Evolutionary conservation across 441 rosid genomes (phyloP), one percentile per base, ranked within the genome.

Genomic region (Capsella rubella): DNA sequence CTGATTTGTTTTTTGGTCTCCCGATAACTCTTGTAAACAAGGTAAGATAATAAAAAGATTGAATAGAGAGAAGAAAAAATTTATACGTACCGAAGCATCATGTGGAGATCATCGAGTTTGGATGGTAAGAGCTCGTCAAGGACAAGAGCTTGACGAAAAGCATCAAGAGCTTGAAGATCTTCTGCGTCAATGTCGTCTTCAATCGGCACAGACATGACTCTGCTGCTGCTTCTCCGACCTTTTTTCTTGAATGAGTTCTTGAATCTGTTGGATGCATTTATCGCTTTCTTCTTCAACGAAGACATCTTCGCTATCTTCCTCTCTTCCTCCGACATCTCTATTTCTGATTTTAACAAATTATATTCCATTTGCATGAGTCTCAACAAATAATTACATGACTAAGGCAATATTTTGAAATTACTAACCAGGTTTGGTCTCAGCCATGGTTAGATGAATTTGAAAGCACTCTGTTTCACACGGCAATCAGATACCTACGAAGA

Each of bases 271-370:
- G 94, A 89, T 65, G 94, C 91, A 65, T 12, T 89, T 55, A 89
- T 83, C 6, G 94, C 91, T 76, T 81, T 86, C 88, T 89, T 89
- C 83, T 83, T 89, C 68, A 89, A 16, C 14, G 91, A 84, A 13
- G 85, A 83, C 39, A 85, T 86, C 80, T 81, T 86, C 31, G 61
- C 65, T 60, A 82, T 83, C 81, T 77, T 83, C 85, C 80, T 87
- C 54, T 87, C 91, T 50, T 89, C 91, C 80, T 89, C 91, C 3
- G 83, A 62, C 74, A 18, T 69, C 57, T 86, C 90, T 37, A 77
- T 59, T n/a, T 84, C 88, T 29, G 67, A 55, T 78, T 78, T 77
- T 39, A 45, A 71, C 15, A 61, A 7, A 1, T 21, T 21, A 21
- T 21, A 28, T 13, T 34, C 12, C 37, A 3, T 55, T 39, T 53